These are phyloP conservation scores for Phytophthora agathidicida DNA, from an alignment of 352 stramenopile species.

Conservation along the genomic window DNA sequence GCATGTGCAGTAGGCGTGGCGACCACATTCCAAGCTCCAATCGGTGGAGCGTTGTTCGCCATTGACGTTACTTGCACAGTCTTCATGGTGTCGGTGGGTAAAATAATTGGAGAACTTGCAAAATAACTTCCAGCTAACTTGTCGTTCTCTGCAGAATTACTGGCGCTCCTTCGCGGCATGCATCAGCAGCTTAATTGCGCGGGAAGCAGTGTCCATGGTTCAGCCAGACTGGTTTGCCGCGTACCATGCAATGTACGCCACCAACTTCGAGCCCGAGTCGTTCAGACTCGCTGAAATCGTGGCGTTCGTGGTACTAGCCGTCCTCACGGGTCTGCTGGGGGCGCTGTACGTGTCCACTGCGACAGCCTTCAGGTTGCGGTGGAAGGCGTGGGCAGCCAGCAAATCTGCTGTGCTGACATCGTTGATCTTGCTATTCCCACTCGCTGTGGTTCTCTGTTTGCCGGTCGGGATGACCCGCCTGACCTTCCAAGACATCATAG, in stretches of 20 bases:
- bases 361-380: constrained; percentile 46
- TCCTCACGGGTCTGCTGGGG: constrained; percentile 55
- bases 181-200: constrained; percentile 56
- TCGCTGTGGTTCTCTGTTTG: constrained; percentile 43
- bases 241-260: constrained; percentile 59
- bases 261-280: constrained; percentile 43
- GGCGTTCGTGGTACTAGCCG: constrained; percentile 50
- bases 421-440: constrained; percentile 38
- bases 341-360: constrained; percentile 54
- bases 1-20: constrained; percentile 90
- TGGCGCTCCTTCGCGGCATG: constrained; percentile 69
- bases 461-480: constrained; percentile 48
- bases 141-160: constrained; percentile 48
- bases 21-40: constrained; percentile 87
- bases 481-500: constrained; percentile 34
- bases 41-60: constrained; percentile 91
- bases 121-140: neutral
- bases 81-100: constrained; percentile 63
- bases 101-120: neutral
- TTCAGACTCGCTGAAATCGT: constrained; percentile 58
- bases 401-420: constrained; percentile 21
- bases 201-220: constrained; percentile 48
- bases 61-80: constrained; percentile 89
- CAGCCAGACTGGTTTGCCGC: constrained; percentile 44
- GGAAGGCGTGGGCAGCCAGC: constrained; percentile 29